phyloP scores from a whole-genome alignment of 352 stramenopile species.

The Pythium periplocum region DNA sequence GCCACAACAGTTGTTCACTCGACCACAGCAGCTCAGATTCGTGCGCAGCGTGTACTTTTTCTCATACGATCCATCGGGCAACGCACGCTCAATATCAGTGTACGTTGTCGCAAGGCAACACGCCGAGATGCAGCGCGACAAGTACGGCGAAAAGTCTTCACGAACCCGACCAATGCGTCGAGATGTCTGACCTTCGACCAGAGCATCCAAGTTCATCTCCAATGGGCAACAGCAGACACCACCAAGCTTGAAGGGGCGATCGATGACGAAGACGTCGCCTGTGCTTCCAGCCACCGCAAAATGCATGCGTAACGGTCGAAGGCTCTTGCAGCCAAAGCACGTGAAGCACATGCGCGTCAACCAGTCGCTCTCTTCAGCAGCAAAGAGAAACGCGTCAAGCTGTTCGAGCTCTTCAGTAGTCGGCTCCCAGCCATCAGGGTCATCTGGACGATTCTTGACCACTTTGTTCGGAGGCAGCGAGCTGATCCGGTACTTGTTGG shows the following conservation, averaged over 20 bases:
- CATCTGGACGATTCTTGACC: conserved; percentile 41
- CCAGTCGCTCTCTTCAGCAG: conserved; percentile 35
- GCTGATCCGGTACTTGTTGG: conserved; percentile 57
- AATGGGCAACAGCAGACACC: conserved; percentile 32
- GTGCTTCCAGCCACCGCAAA: conserved; percentile 29
- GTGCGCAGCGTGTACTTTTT: conserved; percentile 45
- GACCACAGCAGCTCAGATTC: conserved; percentile 51
- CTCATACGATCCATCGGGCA: conserved; percentile 47
- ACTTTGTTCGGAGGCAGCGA: conserved; percentile 38
- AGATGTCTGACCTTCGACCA: conserved; percentile 10
- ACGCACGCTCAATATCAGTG: conserved; percentile 49
- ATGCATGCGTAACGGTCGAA: conserved; percentile 43
- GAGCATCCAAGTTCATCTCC: conserved; percentile 35
- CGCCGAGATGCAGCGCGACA: conserved; percentile 26
- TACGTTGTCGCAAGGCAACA: conserved; percentile 62
- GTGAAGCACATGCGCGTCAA: conserved; percentile 26
- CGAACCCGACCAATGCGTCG: conserved; percentile 36
- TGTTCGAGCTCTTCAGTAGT: conserved; percentile 34
- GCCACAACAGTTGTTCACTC: conserved; percentile 68
- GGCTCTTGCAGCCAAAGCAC: conserved; percentile 28
- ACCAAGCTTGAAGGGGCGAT: conserved; percentile 31
- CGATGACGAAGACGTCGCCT: conserved; percentile 44
- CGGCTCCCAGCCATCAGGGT: conserved; percentile 41
- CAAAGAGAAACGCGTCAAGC: conserved; percentile 44
- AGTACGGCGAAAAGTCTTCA: conserved; percentile 54